Percentiles rank a stretch among this genome's conserved stretches.
These are phyloP conservation scores for Myxozyma lipomycoides DNA, from an alignment of 805 yeast species.

Conservation along the genomic window DNA sequence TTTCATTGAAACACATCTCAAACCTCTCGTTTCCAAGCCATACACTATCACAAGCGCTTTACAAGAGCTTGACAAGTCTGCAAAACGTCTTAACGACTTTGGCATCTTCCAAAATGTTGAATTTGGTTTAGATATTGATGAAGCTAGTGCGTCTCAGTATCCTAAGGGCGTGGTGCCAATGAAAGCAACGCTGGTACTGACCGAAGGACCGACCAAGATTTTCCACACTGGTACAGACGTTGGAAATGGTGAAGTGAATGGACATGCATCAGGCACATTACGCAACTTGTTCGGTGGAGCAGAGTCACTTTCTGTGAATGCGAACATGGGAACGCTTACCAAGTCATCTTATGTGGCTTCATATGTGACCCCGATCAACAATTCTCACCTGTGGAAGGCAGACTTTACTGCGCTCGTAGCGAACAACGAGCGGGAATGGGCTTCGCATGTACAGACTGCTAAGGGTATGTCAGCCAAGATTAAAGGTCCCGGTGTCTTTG, in stretches of 20 bases:
- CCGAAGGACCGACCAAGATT: conserved; percentile 56
- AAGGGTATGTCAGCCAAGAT: conserved; percentile 45
- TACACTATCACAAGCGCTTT: conserved; percentile 30
- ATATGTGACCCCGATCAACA: conserved; percentile 50
- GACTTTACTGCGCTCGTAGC: conserved; percentile 51
- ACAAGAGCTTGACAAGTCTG: conserved; percentile 33
- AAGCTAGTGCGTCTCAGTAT: conserved; percentile 9
- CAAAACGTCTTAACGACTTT: conserved; percentile 31
- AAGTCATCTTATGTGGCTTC: conserved; percentile 52
- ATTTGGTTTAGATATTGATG: conserved; percentile 31
- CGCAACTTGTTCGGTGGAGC: conserved; percentile 66
- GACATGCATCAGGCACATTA: conserved; percentile 72
- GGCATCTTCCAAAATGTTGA: conserved; percentile 34
- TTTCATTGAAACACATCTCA: conserved; percentile 34
- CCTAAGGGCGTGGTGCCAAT: conserved; percentile 21
- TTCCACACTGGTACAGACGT: conserved; percentile 93
- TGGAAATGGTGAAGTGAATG: conserved; percentile 96
- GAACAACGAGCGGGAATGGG: conserved; percentile 51
- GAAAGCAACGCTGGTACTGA: conserved; percentile 28
- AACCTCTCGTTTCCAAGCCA: conserved; percentile 36
- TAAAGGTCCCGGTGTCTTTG: conserved; percentile 44
- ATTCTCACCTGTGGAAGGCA: conserved; percentile 49
- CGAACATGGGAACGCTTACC: conserved; percentile 59
- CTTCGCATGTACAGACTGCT: conserved; percentile 50
- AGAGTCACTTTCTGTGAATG: conserved; percentile 51